These are phyloP conservation scores for Candida peoriensis DNA, from an alignment of 805 yeast genomes.

Conservation along the genomic window DNA sequence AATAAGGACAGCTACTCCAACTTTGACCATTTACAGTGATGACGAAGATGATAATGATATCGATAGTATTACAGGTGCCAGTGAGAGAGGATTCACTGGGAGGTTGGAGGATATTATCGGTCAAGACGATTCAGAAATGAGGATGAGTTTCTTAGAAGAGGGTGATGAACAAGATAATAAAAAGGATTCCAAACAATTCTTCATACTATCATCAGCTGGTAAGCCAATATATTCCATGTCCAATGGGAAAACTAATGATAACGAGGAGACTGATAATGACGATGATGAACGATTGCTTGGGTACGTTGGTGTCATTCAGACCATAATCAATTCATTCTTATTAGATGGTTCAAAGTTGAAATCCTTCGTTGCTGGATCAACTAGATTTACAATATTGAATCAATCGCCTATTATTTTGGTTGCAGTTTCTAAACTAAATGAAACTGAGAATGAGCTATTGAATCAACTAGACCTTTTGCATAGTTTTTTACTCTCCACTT, in stretches of 20 bases:
- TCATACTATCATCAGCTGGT: slow-evolving; percentile 78
- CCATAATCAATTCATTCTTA: slow-evolving; percentile 68
- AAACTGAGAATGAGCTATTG: slow-evolving; percentile 43
- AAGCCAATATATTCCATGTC: slow-evolving; percentile 75
- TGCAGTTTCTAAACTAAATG: slow-evolving; percentile 57
- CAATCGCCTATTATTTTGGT: slow-evolving; percentile 69
- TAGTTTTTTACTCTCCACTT: slow-evolving; percentile 72
- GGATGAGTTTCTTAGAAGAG: slow-evolving; percentile 9
- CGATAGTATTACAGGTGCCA: slow-evolving; percentile 3
- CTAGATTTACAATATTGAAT: slow-evolving; percentile 53
- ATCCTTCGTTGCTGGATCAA: slow-evolving; percentile 47
- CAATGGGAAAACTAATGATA: not conserved
- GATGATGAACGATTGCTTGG: slow-evolving; percentile 54
- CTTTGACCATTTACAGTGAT: slow-evolving; percentile 25
- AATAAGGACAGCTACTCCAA: slow-evolving; percentile 24
- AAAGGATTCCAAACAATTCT: slow-evolving; percentile 53
- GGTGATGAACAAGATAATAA: slow-evolving; percentile 9
- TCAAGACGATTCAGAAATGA: slow-evolving; percentile 16
- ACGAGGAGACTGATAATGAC: slow-evolving; percentile 47
- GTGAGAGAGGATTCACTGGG: slow-evolving; percentile 11
- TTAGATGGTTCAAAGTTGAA: slow-evolving; percentile 34
- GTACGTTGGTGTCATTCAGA: slow-evolving; percentile 75
- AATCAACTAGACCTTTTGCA: slow-evolving; percentile 70
- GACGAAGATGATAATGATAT: slow-evolving; percentile 13
- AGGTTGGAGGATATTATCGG: slow-evolving; percentile 23